phyloP scores from a whole-genome alignment of 2,329 filamentous ascomycete species.

The Mariannaea elegans region DNA sequence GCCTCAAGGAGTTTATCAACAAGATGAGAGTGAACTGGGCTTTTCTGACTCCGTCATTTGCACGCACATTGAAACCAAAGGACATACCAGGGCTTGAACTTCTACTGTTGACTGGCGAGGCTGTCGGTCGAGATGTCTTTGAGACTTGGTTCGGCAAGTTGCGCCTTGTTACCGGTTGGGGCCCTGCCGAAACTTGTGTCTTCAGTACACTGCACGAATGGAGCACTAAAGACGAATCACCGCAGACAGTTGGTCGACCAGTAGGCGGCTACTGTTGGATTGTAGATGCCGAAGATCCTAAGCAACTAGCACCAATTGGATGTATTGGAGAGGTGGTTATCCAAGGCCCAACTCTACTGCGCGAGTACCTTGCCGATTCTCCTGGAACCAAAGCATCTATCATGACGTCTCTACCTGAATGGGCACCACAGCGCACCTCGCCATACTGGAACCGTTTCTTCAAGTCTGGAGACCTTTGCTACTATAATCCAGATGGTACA shows the following conservation, averaged over 20 bases:
- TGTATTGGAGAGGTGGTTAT: no score
- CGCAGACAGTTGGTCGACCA: constrained; percentile 4
- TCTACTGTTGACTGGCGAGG: constrained; percentile 28
- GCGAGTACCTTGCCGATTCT: constrained; percentile 36
- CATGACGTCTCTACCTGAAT: constrained; percentile 37
- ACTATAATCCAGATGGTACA: constrained; percentile 44
- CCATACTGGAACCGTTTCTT: constrained; percentile 21
- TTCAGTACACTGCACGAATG: constrained; percentile 5
- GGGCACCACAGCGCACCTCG: constrained; percentile 26
- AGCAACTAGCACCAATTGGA: constrained; percentile 34
- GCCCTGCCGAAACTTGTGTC: constrained; percentile 28
- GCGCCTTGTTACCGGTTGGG: constrained; percentile 27
- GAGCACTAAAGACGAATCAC: constrained; percentile 1
- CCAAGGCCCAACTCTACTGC: constrained; percentile 36
- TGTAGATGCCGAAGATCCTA: constrained; percentile 32
- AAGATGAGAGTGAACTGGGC: constrained; percentile 1
- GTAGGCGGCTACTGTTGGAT: constrained; percentile 31
- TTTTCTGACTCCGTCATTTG: constrained; percentile 11
- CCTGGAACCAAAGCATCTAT: constrained; percentile 38
- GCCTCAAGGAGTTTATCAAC: constrained; percentile 4
- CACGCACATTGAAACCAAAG: neutral
- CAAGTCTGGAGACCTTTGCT: constrained; percentile 37
- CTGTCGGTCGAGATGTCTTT: constrained; percentile 16
- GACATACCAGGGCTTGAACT: neutral
- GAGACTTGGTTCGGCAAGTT: constrained; percentile 28